phyloP scores from a whole-genome alignment of 306 rosid species.

The Cercis canadensis region DNA sequence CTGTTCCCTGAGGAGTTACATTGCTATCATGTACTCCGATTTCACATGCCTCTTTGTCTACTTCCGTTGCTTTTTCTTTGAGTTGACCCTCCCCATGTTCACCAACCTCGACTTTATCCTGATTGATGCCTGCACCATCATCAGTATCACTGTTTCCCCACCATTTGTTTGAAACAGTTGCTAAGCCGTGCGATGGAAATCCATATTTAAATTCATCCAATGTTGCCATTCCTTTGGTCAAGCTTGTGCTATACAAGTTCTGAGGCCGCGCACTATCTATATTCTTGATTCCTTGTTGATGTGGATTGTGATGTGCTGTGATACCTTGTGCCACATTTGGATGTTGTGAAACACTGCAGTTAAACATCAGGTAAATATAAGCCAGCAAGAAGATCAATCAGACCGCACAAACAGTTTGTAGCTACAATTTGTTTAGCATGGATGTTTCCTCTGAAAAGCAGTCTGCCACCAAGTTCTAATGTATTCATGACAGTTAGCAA shows the following conservation, averaged over 20 bases:
- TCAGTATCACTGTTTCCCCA: conserved; percentile 68
- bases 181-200: conserved; percentile 76
- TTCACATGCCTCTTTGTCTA: conserved; percentile 43
- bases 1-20: conserved; percentile 53
- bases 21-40: conserved; percentile 34
- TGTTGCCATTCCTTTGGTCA: conserved; percentile 56
- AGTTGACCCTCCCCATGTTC: conserved; percentile 41
- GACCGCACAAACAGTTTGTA: not conserved
- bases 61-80: conserved; percentile 29
- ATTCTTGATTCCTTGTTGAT: conserved; percentile 62
- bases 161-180: conserved; percentile 76
- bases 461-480: conserved; percentile 1
- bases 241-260: conserved; percentile 37
- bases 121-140: conserved; percentile 22
- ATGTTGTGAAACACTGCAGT: conserved; percentile 50
- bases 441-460: conserved; percentile 1
- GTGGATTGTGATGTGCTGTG: conserved; percentile 41
- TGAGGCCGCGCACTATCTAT: conserved; percentile 55
- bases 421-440: not conserved
- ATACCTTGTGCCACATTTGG: conserved; percentile 52
- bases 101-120: conserved; percentile 29
- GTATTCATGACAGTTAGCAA: not conserved
- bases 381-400: not conserved
- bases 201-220: conserved; percentile 80
- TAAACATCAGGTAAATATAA: conserved; percentile 24